Evolutionary conservation across 805 yeast genomes (phyloP).

Genomic region (Saccharomyces mikatae): DNA sequence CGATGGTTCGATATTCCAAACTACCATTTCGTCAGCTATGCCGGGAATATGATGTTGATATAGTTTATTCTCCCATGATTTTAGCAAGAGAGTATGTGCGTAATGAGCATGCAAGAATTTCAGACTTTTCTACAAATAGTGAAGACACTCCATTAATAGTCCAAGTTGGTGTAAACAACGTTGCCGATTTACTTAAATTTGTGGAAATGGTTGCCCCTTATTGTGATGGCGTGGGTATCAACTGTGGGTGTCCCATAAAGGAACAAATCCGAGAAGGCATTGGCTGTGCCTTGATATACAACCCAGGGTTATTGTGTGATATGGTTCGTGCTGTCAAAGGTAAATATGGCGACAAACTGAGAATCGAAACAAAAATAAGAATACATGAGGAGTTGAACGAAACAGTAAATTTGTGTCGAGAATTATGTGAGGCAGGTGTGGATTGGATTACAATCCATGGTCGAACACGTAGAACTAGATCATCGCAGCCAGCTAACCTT

Average conservation of each 20-base stretch:
- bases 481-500: slow-evolving; percentile 72
- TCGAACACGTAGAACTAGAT: slow-evolving; percentile 74
- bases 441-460: slow-evolving; percentile 95
- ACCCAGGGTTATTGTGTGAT: slow-evolving; percentile 67
- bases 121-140: slow-evolving; percentile 78
- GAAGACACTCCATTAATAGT: slow-evolving; percentile 67
- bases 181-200: slow-evolving; percentile 69
- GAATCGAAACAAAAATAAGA: slow-evolving; percentile 86
- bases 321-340: slow-evolving; percentile 81
- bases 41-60: slow-evolving; percentile 65
- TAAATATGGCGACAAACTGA: slow-evolving; percentile 60
- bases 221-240: slow-evolving; percentile 88
- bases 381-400: slow-evolving; percentile 70
- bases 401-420: slow-evolving; percentile 63
- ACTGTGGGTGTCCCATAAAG: slow-evolving; percentile 95
- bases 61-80: slow-evolving; percentile 94
- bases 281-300: slow-evolving; percentile 89
- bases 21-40: slow-evolving; percentile 81
- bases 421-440: slow-evolving; percentile 79
- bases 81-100: slow-evolving; percentile 91
- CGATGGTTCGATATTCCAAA: slow-evolving; percentile 95
- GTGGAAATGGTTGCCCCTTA: slow-evolving; percentile 85
- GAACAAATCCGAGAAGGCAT: slow-evolving; percentile 94
- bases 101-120: slow-evolving; percentile 65
- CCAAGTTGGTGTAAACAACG: slow-evolving; percentile 86